Conservation (phyloP, 495 filamentous ascomycete species). For the Aspergillus incahuasiensis region DNA sequence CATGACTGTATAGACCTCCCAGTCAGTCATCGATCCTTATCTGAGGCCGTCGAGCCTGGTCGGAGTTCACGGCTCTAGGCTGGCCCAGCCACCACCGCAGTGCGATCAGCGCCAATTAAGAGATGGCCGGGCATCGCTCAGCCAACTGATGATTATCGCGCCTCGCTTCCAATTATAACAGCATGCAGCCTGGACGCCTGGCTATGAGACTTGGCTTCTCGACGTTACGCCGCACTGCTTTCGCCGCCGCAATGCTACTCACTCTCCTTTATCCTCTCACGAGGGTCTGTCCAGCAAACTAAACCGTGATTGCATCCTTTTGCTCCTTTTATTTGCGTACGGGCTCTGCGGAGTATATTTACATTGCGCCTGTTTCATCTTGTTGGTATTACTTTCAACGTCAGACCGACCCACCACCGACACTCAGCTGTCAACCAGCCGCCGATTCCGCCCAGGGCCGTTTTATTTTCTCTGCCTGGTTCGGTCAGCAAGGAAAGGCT, state of each 20-base stretch:
- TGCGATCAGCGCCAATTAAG: neutral
- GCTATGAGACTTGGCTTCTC: neutral
- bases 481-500: neutral
- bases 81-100: neutral
- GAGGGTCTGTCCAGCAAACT: neutral
- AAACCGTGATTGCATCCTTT: neutral
- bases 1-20: neutral
- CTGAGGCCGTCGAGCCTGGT: neutral
- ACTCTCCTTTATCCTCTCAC: neutral
- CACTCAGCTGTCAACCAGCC: conserved; percentile 5
- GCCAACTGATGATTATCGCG: neutral
- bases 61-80: neutral
- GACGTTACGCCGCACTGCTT: neutral
- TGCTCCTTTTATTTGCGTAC: neutral
- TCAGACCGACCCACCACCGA: conserved; percentile 9
- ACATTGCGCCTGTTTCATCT: neutral
- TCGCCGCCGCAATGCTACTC: neutral
- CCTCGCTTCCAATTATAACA: conserved; percentile 5
- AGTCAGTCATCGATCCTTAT: neutral
- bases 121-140: neutral
- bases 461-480: conserved; percentile 1
- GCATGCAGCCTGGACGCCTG: conserved; percentile 2
- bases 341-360: neutral
- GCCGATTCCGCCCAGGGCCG: conserved; percentile 11
- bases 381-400: neutral